Conservation (phyloP, 805 yeast species). For the Sugiyamaella marilandica region DNA sequence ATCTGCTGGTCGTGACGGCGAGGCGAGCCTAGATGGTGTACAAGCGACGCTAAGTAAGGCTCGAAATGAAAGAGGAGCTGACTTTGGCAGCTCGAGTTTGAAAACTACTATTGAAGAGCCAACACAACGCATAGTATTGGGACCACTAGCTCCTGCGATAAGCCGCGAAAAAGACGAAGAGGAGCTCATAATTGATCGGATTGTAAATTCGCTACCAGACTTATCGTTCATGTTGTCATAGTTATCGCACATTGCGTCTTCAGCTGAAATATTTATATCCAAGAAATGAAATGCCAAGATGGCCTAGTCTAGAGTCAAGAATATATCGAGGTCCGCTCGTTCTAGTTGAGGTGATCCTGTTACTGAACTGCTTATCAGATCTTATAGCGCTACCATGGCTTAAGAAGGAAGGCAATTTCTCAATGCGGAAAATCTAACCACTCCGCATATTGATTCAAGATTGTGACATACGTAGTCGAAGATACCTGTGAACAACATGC, state of each 20-base stretch:
- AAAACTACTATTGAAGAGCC: background rate
- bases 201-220: conserved; percentile 23
- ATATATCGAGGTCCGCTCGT: no score
- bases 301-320: no score
- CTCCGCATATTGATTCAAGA: no score
- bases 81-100: no score
- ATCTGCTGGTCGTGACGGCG: background rate
- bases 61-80: background rate
- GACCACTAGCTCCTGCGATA: conserved; percentile 22
- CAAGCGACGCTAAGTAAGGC: background rate
- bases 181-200: conserved; percentile 19
- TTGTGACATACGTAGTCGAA: no score
- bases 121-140: conserved; percentile 8
- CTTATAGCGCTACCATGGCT: no score
- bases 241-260: background rate
- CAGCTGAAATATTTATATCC: no score
- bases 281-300: no score
- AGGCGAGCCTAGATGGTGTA: background rate
- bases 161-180: conserved; percentile 19
- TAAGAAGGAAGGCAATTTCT: no score
- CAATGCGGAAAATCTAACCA: no score
- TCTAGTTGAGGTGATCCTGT: no score
- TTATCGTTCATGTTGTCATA: conserved; percentile 18
- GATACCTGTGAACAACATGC: background rate
- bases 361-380: no score